These are phyloP conservation scores for Sugiyamaella xylanicola DNA, from an alignment of 1,139 yeast species.

Conservation along the genomic window DNA sequence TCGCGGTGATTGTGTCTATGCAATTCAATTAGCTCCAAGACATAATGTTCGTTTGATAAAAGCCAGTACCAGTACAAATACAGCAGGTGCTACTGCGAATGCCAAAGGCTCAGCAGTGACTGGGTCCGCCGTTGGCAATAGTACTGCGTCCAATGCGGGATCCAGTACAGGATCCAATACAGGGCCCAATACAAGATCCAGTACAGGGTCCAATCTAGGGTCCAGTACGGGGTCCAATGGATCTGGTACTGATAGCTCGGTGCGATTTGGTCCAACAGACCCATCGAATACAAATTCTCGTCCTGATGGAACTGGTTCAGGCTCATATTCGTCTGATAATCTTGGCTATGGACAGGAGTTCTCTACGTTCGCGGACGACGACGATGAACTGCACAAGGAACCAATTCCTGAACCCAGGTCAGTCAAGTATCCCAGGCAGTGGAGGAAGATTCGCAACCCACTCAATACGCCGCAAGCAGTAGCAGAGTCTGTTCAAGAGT, in stretches of 20 bases:
- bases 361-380: too few species aligned
- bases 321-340: too few species aligned
- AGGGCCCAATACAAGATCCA: too few species aligned
- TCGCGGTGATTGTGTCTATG: conserved; percentile 16
- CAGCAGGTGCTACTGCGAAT: neutral
- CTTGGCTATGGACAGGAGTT: too few species aligned
- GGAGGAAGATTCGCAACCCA: conserved; percentile 5
- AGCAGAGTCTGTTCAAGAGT: conserved; percentile 18
- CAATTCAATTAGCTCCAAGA: conserved; percentile 19
- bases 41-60: conserved; percentile 11
- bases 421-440: conserved; percentile 8
- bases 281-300: too few species aligned
- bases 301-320: too few species aligned
- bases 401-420: conserved; percentile 12
- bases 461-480: conserved; percentile 20
- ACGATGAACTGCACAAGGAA: conserved; percentile 11
- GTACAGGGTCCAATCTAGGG: too few species aligned
- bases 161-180: too few species aligned
- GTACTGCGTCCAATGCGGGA: too few species aligned
- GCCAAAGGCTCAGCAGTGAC: neutral
- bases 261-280: too few species aligned
- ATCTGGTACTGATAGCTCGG: neutral
- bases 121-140: neutral
- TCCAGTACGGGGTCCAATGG: too few species aligned
- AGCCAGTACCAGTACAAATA: neutral